These are phyloP conservation scores for Emmonsiellopsis sp. DNA, from an alignment of 2,329 filamentous ascomycete species.

Conservation along the genomic window DNA sequence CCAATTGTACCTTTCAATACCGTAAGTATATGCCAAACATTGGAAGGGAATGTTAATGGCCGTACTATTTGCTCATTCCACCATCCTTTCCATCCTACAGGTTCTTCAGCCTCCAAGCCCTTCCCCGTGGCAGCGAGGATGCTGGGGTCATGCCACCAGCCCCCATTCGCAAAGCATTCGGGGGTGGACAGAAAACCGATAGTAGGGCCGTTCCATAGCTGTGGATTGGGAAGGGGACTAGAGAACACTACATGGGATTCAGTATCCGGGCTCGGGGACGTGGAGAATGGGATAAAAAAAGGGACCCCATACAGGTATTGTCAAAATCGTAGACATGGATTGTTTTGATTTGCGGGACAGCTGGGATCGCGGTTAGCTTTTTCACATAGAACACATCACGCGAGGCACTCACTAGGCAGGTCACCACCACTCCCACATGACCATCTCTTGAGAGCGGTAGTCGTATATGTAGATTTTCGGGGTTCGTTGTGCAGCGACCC, in stretches of 20 bases:
- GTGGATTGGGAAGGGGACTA: constrained; percentile 78
- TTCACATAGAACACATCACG: background rate
- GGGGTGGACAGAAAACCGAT: constrained; percentile 67
- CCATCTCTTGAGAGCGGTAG: constrained; percentile 75
- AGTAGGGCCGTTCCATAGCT: constrained; percentile 72
- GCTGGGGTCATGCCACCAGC: constrained; percentile 92
- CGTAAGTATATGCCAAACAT: constrained; percentile 15
- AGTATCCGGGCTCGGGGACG: background rate
- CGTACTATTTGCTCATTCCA: constrained; percentile 86
- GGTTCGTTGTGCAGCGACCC: constrained; percentile 16
- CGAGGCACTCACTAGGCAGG: constrained; percentile 49
- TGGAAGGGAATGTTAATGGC: constrained; percentile 17
- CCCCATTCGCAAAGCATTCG: constrained; percentile 69
- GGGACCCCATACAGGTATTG: constrained; percentile 59
- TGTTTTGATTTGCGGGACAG: constrained; percentile 59
- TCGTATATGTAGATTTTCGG: constrained; percentile 39
- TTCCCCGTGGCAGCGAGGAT: constrained; percentile 81
- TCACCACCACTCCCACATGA: constrained; percentile 56
- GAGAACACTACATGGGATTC: constrained; percentile 59
- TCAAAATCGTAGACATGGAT: constrained; percentile 98
- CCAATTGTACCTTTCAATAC: constrained; percentile 51
- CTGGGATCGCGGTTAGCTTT: constrained; percentile 22
- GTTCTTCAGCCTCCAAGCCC: constrained; percentile 72
- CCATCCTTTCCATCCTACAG: constrained; percentile 78
- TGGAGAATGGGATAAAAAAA: background rate